phyloP scores from a whole-genome alignment of 2,329 filamentous ascomycete genomes.

The Nigrospora osmanthi region DNA sequence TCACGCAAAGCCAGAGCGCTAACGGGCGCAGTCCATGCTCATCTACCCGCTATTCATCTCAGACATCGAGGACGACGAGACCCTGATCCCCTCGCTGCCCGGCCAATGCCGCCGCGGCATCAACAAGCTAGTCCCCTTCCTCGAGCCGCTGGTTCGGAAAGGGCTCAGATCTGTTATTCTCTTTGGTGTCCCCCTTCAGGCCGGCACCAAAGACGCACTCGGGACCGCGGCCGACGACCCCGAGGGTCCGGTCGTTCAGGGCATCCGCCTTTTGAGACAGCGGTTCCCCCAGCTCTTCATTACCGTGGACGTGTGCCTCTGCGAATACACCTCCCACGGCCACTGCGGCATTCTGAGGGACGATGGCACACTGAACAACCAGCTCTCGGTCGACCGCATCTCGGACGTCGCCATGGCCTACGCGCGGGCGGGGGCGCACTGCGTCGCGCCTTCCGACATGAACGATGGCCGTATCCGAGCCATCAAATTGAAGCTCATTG shows the following conservation, averaged over 20 bases:
- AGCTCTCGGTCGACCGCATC: slow-evolving; percentile 86
- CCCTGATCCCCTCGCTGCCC: slow-evolving; percentile 80
- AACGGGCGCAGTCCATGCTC: slow-evolving; percentile 71
- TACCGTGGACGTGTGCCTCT: slow-evolving; percentile 87
- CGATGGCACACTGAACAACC: slow-evolving; percentile 88
- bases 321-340: slow-evolving; percentile 96
- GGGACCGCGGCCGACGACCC: slow-evolving; percentile 92
- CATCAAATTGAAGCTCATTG: slow-evolving; percentile 96
- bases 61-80: slow-evolving; percentile 88
- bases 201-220: slow-evolving; percentile 79
- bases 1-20: background rate
- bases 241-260: slow-evolving; percentile 80
- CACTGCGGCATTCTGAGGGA: slow-evolving; percentile 95
- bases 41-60: slow-evolving; percentile 97
- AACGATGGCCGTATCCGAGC: slow-evolving; percentile 95
- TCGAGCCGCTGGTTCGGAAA: slow-evolving; percentile 80
- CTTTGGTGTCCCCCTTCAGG: slow-evolving; percentile 83
- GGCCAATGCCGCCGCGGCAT: slow-evolving; percentile 84
- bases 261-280: slow-evolving; percentile 75
- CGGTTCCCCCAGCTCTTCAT: slow-evolving; percentile 89
- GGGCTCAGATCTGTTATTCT: slow-evolving; percentile 89
- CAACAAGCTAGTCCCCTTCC: slow-evolving; percentile 76
- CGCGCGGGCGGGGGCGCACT: slow-evolving; percentile 91
- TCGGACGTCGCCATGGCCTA: slow-evolving; percentile 97
- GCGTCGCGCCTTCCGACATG: slow-evolving; percentile 96